Percentiles rank a stretch among this genome's conserved stretches.
phyloP scores from a whole-genome alignment of 1,139 yeast genomes.

The Hansenula sp. region DNA sequence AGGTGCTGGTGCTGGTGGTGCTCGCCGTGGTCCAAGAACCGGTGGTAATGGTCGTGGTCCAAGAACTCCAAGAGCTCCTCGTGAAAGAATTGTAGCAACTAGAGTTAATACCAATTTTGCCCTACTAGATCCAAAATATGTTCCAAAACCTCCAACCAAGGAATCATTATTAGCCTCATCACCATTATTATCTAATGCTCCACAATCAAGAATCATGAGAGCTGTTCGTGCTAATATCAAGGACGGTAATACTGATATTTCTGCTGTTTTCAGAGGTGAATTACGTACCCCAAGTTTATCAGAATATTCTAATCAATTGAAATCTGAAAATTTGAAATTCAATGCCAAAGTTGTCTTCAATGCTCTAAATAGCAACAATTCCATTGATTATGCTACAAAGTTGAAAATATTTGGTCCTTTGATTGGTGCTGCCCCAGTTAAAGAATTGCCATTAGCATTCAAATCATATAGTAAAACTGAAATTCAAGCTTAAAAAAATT shows the following conservation, averaged over 20 bases:
- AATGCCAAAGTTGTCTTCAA: conserved; percentile 21
- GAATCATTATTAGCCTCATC: not conserved
- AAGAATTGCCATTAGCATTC: conserved; percentile 8
- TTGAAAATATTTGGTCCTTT: conserved; percentile 20
- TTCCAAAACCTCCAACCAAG: not conserved
- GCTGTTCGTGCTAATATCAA: not conserved
- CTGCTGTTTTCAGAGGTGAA: conserved; percentile 16
- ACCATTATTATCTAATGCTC: not conserved
- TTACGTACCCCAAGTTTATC: conserved; percentile 1
- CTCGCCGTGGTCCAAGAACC: not conserved
- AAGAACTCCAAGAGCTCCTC: not conserved
- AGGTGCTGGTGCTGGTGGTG: not conserved
- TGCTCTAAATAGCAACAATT: conserved; percentile 16
- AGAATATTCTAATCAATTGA: conserved; percentile 8
- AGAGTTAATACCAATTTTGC: not conserved
- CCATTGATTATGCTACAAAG: conserved; percentile 14
- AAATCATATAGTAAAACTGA: not conserved
- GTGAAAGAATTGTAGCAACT: not conserved
- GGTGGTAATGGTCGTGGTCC: not conserved
- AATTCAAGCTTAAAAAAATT: not conserved
- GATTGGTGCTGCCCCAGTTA: conserved; percentile 20
- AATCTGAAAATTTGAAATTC: conserved; percentile 13
- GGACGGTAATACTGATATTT: conserved; percentile 9
- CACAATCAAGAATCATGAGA: not conserved
- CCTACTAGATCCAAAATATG: not conserved